Evolutionary conservation across 441 rosid genomes (phyloP), one percentile per base, ranked within the genome.

Genomic region (Theobroma grandiflorum): DNA sequence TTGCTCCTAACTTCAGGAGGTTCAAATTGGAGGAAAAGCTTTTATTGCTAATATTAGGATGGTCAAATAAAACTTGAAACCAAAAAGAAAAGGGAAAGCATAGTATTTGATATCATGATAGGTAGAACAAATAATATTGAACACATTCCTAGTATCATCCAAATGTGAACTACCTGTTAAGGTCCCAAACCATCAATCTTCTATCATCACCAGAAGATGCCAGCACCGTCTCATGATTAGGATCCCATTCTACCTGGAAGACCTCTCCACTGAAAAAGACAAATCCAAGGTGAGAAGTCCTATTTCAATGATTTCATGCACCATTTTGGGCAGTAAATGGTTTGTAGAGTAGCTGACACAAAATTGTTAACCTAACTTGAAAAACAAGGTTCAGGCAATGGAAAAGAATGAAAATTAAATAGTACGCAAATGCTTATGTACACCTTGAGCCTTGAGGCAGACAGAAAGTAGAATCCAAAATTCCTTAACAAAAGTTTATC

Each of bases 161-260:
- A 55, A 62, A 68, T 9, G 57, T 11, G 33, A 72, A 63, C 57
- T 86, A 94, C 99, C 98, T 95, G 89, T 86, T 93, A 52, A 96
- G 88, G 82, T 95, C 98, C 99, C 98, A 95, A 72, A 96, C 92
- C 85, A 90, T 95, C 80, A 96, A 74, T 80, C 99, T 91, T 85
- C 98, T 86, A 87, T 92, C 98, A 80, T 90, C 97, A 31, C 96
- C 93, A 3, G 96, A 90, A 82, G 99, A 96, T 55, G 98, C 99
- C 55, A 95, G 87, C 82, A 95, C 94, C 2, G 96, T 91, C 76
- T 93, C 99, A 63, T 93, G 96, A 84, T 92, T 92, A 42, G 99
- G 98, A 89, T 95, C 93, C 98, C 99, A 95, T 79, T 93, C 98
- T 69, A 95, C 98, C 86, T 95, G 97, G 84, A 90, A 91, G 52